Conservation (phyloP, 192 early-diverging fungal genomes). For the Backusella liffmaniae region DNA sequence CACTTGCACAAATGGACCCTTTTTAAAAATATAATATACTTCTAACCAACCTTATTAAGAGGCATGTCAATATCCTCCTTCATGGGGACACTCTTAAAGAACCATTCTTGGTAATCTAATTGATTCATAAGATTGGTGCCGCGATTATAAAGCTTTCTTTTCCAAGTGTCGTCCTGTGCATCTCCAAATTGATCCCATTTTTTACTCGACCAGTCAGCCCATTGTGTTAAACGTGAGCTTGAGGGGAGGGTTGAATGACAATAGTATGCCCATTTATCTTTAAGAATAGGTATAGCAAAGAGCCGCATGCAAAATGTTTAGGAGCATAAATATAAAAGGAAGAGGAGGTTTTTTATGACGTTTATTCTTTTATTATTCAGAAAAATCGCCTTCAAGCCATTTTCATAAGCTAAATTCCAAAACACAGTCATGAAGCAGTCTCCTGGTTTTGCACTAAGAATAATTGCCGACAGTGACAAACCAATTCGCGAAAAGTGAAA, state of each 20-base stretch:
- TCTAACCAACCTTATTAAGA: constrained; percentile 8
- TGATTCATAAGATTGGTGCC: constrained; percentile 68
- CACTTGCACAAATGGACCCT: neutral
- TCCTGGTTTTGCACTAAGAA: too few relatives aligned
- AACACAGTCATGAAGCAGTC: too few relatives aligned
- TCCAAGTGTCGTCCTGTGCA: constrained; percentile 48
- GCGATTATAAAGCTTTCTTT: constrained; percentile 52
- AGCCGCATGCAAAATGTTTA: constrained; percentile 22
- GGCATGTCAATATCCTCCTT: constrained; percentile 42
- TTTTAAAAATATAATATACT: neutral
- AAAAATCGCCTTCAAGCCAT: too few relatives aligned
- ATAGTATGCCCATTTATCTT: constrained; percentile 46
- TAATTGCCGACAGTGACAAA: too few relatives aligned
- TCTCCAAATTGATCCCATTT: constrained; percentile 56
- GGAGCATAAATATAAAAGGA: neutral
- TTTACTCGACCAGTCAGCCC: constrained; percentile 43
- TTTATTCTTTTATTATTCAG: too few relatives aligned
- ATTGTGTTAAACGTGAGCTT: constrained; percentile 43
- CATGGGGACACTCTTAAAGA: constrained; percentile 68
- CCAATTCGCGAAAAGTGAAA: too few relatives aligned
- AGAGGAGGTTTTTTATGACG: neutral
- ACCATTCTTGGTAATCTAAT: constrained; percentile 72
- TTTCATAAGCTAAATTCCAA: too few relatives aligned
- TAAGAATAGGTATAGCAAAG: constrained; percentile 52
- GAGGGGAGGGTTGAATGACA: constrained; percentile 49